Evolutionary conservation across 2,329 filamentous ascomycete genomes (phyloP).

Genomic region (Thelonectria olida): DNA sequence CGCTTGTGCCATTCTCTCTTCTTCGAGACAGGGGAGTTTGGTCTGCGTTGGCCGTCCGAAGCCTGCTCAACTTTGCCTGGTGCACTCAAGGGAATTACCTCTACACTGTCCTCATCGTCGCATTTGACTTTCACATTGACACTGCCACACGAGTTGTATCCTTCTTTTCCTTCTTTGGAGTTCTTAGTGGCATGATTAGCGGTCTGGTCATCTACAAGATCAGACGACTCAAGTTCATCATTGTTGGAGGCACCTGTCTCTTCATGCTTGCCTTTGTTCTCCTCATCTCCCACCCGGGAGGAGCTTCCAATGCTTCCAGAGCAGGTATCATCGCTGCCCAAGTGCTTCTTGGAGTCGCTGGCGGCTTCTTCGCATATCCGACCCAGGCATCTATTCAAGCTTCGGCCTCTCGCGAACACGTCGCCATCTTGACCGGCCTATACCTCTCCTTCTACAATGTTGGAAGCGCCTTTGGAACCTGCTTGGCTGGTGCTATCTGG

Average conservation of each 20-base stretch:
- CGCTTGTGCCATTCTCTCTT: conserved; percentile 66
- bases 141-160: conserved; percentile 65
- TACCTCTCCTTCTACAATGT: conserved; percentile 54
- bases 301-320: conserved; percentile 49
- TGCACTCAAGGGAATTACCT: conserved; percentile 68
- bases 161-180: conserved; percentile 63
- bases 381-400: conserved; percentile 53
- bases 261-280: conserved; percentile 66
- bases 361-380: conserved; percentile 62
- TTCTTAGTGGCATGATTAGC: conserved; percentile 61
- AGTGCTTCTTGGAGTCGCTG: conserved; percentile 65
- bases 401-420: conserved; percentile 47
- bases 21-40: conserved; percentile 69
- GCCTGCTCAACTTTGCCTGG: conserved; percentile 62
- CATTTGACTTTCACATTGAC: conserved; percentile 64
- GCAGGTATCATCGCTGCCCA: conserved; percentile 65
- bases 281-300: conserved; percentile 64
- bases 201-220: conserved; percentile 62
- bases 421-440: conserved; percentile 50
- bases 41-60: conserved; percentile 65
- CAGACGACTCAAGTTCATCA: conserved; percentile 66
- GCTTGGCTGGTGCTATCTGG: conserved; percentile 53
- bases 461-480: conserved; percentile 52
- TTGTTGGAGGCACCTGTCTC: conserved; percentile 63
- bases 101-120: conserved; percentile 66